These are phyloP conservation scores for Vigna mungo DNA, from an alignment of 306 rosid species.

Conservation along the genomic window DNA sequence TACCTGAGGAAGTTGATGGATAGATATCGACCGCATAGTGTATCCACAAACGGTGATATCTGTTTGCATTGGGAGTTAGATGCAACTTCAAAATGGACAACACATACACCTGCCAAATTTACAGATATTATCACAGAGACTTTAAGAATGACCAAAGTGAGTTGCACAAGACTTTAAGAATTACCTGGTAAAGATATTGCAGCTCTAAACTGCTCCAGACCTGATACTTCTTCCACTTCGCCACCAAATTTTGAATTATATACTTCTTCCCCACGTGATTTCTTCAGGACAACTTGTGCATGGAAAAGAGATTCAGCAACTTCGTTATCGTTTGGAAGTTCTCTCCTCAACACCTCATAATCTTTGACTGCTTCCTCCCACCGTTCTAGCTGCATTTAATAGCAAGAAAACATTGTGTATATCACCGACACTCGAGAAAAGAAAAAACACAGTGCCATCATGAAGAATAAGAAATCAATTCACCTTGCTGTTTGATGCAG, in stretches of 20 bases:
- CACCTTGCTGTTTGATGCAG: conserved; percentile 85
- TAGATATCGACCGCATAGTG: conserved; percentile 82
- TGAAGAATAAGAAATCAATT: conserved; percentile 8
- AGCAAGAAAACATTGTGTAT: conserved; percentile 2
- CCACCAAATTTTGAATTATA: conserved; percentile 83
- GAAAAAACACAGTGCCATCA: not conserved
- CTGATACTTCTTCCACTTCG: conserved; percentile 83
- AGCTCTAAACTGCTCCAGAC: conserved; percentile 83
- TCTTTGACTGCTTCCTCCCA: conserved; percentile 90
- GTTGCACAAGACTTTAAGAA: conserved; percentile 7
- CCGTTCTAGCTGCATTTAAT: conserved; percentile 73
- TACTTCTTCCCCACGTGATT: conserved; percentile 92
- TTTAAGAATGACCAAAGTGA: not conserved
- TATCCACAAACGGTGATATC: conserved; percentile 74
- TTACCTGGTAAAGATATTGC: conserved; percentile 80
- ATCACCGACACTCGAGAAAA: conserved; percentile 17
- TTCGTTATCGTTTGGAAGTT: conserved; percentile 80
- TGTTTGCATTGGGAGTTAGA: conserved; percentile 77
- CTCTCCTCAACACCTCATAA: conserved; percentile 74
- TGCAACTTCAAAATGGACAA: conserved; percentile 83
- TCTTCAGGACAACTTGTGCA: conserved; percentile 85
- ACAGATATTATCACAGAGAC: conserved; percentile 9
- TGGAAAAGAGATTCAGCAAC: conserved; percentile 92
- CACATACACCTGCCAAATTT: conserved; percentile 67
- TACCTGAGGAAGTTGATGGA: conserved; percentile 91